A percentile compares a stretch with the other conserved stretches of the same genome.
Conservation (phyloP, 352 stramenopile genomes). For the Phytopythium montanum region DNA sequence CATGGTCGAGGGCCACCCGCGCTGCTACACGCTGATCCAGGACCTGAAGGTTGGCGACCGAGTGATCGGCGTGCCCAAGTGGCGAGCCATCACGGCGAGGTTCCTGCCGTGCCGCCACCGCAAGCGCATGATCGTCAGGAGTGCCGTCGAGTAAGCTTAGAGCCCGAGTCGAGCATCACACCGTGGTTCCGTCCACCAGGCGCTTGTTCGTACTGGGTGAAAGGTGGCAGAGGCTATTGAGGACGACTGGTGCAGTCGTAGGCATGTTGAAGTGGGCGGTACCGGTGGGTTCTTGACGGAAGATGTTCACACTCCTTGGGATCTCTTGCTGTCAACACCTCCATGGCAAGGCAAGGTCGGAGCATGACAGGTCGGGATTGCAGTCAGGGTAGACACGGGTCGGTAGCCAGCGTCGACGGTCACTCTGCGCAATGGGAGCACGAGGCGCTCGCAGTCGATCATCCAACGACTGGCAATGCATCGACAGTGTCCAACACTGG, state of each 20-base stretch:
- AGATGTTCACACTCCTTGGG: too few species aligned
- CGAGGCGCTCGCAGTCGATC: neutral
- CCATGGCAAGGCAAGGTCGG: too few species aligned
- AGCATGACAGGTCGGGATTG: too few species aligned
- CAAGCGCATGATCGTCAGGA: neutral
- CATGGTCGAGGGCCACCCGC: conserved; percentile 36
- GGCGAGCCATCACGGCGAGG: conserved; percentile 28
- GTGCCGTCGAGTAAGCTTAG: neutral
- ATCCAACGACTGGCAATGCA: neutral
- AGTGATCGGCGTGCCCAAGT: conserved; percentile 47
- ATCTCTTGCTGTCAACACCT: too few species aligned
- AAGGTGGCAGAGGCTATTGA: too few species aligned
- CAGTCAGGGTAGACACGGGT: neutral
- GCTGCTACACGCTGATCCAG: conserved; percentile 42
- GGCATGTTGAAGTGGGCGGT: too few species aligned
- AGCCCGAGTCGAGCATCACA: too few species aligned
- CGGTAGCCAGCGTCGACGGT: neutral
- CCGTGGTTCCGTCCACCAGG: too few species aligned
- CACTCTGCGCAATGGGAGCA: neutral
- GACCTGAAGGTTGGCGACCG: conserved; percentile 24
- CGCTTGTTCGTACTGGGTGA: too few species aligned
- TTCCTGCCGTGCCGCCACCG: conserved; percentile 30
- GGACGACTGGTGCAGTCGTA: too few species aligned
- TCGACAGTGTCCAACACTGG: neutral
- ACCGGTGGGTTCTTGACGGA: too few species aligned